Evolutionary conservation across 257 asterid species (phyloP), one percentile per base, ranked within the genome.

Genomic region (Handroanthus guayacan): DNA sequence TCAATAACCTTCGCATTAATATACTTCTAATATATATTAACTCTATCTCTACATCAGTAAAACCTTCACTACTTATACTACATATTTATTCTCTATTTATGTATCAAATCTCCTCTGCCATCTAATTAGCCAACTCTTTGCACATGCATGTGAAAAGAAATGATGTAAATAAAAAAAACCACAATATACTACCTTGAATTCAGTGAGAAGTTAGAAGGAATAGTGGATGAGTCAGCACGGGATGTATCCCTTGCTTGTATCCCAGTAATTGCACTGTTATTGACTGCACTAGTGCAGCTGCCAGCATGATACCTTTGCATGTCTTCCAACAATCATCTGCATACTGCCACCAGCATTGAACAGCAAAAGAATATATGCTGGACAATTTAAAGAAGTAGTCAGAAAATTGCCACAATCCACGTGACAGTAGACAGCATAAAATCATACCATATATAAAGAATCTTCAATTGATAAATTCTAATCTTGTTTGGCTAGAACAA

Each of bases 241-340:
- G 97, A 84, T 47, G 84, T 58, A 78, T 95, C 99, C 88, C 98
- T 87, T 57, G 91, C 77, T 81, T 95, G 90, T 83, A 90, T 39
- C 80, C 97, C 98, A 67, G 87, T 73, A 72, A 85, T 75, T 72
- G 89, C 83, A 88, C 86, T 82, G 85, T 91, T 95, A 76, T 89
- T 95, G 79, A 93, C 97, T 93, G 98, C 98, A 90, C 97, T 89
- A 83, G 87, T 89, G 99, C 98, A 89, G 98, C 91, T 90, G 84
- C 84, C 83, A 83, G 85, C 81, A 89, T 93, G 99, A 95, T 91
- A 93, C 90, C 97, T 93, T 88, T 93, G 99, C 99, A 95, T 95
- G 82, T 93, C 94, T 91, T 82, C 97, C 77, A 81, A 86, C 91
- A 83, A 86, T 87, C 86, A 90, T 87, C 99, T 82, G 96, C 99